Percentiles rank a stretch among this genome's conserved stretches.
Conservation (phyloP, 2,329 filamentous ascomycete species). For the Aspergillus sp. region DNA sequence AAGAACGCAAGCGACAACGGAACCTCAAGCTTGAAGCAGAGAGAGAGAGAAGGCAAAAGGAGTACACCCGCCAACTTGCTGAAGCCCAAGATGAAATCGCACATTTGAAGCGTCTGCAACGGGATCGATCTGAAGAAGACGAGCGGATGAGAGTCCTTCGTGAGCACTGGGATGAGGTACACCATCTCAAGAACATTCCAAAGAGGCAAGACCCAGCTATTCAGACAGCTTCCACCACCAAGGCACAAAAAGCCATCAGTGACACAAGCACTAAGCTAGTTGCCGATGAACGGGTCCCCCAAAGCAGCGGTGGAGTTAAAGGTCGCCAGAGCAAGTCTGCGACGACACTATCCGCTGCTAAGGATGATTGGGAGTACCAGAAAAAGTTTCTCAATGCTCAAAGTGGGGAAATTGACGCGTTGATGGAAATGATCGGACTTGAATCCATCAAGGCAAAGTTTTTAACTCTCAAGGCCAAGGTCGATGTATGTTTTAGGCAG, state of each 20-base stretch:
- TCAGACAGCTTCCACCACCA: no score
- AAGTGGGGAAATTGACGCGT: constrained; percentile 57
- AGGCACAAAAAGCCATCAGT: no score
- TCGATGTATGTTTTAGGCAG: constrained; percentile 63
- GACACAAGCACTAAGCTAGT: no score
- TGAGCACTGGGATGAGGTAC: constrained; percentile 19
- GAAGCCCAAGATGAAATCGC: constrained; percentile 27
- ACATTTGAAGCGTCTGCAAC: constrained; percentile 15
- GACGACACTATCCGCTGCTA: no score
- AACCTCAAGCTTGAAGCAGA: constrained; percentile 49
- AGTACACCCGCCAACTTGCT: constrained; percentile 23
- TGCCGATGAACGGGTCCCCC: no score
- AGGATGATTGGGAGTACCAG: constrained; percentile 61
- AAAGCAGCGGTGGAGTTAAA: no score
- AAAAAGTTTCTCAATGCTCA: constrained; percentile 54
- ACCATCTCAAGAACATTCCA: constrained; percentile 10
- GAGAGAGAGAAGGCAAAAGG: constrained; percentile 20
- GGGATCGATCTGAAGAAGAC: constrained; percentile 18
- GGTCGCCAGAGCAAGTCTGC: constrained; percentile 19
- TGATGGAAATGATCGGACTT: constrained; percentile 71
- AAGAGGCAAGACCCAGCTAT: no score
- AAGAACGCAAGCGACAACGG: constrained; percentile 51
- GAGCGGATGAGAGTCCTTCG: constrained; percentile 22
- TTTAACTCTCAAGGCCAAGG: constrained; percentile 60
- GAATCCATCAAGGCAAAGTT: constrained; percentile 68